Evolutionary conservation across 108 stramenopile species (phyloP), one percentile per base, ranked within the genome.

Genomic region (Aurantiochytrium sp.): DNA sequence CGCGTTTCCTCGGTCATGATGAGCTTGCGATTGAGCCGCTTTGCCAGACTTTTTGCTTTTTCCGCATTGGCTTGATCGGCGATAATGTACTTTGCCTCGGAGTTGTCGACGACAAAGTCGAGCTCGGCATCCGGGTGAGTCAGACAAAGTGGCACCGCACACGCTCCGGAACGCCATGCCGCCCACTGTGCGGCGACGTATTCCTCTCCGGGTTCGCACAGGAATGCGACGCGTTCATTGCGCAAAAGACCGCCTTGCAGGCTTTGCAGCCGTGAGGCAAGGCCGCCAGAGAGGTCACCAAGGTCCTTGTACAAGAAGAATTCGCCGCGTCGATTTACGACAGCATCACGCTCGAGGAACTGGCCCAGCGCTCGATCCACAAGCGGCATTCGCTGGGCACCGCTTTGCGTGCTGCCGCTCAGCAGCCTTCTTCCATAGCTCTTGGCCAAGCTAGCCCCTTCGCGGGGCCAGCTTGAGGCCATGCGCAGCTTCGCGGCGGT

Each of bases 171-270:
- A 5, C 19, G 58, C 88, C 88, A 88, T 16, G 44, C 88, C 12
- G 58, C 88, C 88, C 58, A 88, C 49, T 88, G 58, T 43, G 88
- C 88, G 18, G 88, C 88, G 6, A 88, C 88, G 23, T 45, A 60
- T 16, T 88, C 88, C 8, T 59, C 16, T 5, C 88, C 58, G 25
- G 58, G 76, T 6, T 53, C 51, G 76, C 49, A 47, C 45, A 83
- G 76, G 51, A 53, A 53, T 0, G 49, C 76, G 2, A 83, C 76
- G 76, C 76, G 76, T 23, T 83, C 76, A 23, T 53, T 28, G 25
- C 28, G 19, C 45, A 83, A 53, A 35, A 53, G 45, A 6, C 51
- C 51, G 76, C 76, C 76, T 35, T 83, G 76, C 19, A 53, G 45
- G 1, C 23, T 47, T 45, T 83, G 76, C 76, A 83, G 1, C 3